Conservation (phyloP, 768 basidiomycete genomes). For the Suillus brevipes region DNA sequence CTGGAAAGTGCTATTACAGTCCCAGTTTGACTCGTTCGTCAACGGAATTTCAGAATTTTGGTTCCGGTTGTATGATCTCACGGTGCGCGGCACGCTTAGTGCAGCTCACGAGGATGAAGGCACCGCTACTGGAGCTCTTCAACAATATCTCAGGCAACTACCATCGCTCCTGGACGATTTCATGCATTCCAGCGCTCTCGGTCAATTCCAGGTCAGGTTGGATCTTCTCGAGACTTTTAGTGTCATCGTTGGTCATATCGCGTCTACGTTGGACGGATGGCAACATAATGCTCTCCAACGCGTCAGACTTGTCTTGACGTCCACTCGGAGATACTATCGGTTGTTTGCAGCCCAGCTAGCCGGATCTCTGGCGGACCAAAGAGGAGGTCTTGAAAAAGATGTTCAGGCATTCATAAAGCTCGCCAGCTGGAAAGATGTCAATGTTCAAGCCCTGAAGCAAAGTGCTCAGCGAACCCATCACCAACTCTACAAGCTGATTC, state of each 20-base stretch:
- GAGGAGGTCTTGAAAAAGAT: conserved; percentile 70
- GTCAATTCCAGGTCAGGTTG: conserved; percentile 76
- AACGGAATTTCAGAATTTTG: conserved; percentile 71
- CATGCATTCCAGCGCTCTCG: conserved; percentile 72
- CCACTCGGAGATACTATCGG: conserved; percentile 61
- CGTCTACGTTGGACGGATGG: conserved; percentile 28
- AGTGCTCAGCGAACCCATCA: conserved; percentile 90
- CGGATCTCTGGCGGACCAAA: conserved; percentile 53
- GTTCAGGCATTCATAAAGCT: conserved; percentile 86
- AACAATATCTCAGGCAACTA: conserved; percentile 61
- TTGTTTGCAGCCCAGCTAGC: conserved; percentile 55
- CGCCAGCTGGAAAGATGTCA: conserved; percentile 98
- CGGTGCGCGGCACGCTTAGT: conserved; percentile 61
- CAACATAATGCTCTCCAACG: conserved; percentile 42
- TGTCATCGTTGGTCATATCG: conserved; percentile 43
- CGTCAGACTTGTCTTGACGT: conserved; percentile 58
- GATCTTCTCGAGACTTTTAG: conserved; percentile 69
- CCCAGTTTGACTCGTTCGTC: conserved; percentile 54
- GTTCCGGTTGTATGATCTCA: conserved; percentile 85
- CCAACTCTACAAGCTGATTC: conserved; percentile 85
- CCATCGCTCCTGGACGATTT: conserved; percentile 82
- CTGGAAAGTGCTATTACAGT: conserved; percentile 80
- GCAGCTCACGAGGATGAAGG: conserved; percentile 41
- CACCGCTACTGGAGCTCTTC: conserved; percentile 35
- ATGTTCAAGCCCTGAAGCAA: conserved; percentile 88